phyloP scores from a whole-genome alignment of 768 basidiomycete species.

The Psilocybe azurescens region DNA sequence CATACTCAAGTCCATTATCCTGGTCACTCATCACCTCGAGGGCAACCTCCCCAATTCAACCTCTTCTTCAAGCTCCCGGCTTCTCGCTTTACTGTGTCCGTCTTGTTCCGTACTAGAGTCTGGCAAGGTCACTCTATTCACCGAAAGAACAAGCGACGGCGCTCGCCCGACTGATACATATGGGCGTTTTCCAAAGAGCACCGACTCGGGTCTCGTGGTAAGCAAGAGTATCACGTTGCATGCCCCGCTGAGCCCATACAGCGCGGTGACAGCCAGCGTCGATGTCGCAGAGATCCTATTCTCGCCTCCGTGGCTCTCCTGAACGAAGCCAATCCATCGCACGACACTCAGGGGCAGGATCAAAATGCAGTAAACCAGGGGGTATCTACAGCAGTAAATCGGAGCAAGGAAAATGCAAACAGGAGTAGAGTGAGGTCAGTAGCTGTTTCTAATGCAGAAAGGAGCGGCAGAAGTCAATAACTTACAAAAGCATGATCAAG shows the following conservation, averaged over 20 bases:
- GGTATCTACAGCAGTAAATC: conserved; percentile 34
- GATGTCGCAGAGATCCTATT: conserved; percentile 30
- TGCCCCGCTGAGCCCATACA: conserved; percentile 45
- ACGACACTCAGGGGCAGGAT: conserved; percentile 45
- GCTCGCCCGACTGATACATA: conserved; percentile 11
- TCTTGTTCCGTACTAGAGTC: background rate
- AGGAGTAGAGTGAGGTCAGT: background rate
- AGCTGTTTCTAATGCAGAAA: background rate
- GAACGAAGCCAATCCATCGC: conserved; percentile 41
- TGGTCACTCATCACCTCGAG: conserved; percentile 6
- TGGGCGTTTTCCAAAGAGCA: conserved; percentile 31
- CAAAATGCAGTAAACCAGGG: conserved; percentile 39
- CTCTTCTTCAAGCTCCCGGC: conserved; percentile 2
- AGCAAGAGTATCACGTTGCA: conserved; percentile 45
- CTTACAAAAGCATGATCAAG: conserved; percentile 36
- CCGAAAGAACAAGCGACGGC: conserved; percentile 12
- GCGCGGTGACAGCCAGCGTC: conserved; percentile 34
- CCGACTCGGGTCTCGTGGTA: conserved; percentile 37
- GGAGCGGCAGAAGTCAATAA: background rate
- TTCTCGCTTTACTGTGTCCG: background rate
- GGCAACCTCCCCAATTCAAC: conserved; percentile 19
- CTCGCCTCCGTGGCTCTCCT: conserved; percentile 16
- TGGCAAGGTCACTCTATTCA: background rate
- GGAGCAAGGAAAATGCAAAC: background rate
- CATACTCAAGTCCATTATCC: no score